Conservation (phyloP, 2,329 filamentous ascomycete genomes). For the Sporothrix inflata region DNA sequence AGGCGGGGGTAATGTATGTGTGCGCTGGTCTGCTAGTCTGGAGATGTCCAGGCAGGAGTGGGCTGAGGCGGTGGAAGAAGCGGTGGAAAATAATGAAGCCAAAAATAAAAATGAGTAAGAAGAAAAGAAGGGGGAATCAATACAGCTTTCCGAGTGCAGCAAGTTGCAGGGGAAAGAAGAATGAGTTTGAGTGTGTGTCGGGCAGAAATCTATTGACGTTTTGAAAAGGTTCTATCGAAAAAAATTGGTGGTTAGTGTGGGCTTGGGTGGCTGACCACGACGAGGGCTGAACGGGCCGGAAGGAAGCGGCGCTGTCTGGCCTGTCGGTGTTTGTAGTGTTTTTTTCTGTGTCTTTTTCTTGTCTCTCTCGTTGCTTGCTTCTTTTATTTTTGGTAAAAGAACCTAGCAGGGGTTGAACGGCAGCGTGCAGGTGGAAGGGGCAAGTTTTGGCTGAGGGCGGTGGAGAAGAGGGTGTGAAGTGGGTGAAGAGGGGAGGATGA, state of each 20-base stretch:
- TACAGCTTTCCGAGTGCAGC: not conserved
- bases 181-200: constrained; percentile 25
- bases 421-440: constrained; percentile 22
- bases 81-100: not conserved
- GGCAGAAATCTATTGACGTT: constrained; percentile 30
- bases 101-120: constrained; percentile 14
- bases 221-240: constrained; percentile 26
- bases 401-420: constrained; percentile 25
- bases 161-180: not conserved
- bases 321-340: constrained; percentile 7
- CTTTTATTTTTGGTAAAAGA: constrained; percentile 17
- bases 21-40: constrained; percentile 15
- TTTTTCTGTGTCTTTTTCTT: constrained; percentile 10
- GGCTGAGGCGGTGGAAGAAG: constrained; percentile 21
- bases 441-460: not conserved
- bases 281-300: constrained; percentile 33
- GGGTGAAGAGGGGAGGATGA: constrained; percentile 7
- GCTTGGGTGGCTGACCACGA: constrained; percentile 25
- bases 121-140: not conserved
- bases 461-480: constrained; percentile 25
- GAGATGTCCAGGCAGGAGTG: constrained; percentile 15
- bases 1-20: constrained; percentile 13
- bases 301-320: constrained; percentile 21
- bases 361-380: constrained; percentile 7
- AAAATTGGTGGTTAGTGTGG: constrained; percentile 34